Evolutionary conservation across 2,329 filamentous ascomycete genomes (phyloP), one percentile per base, ranked within the genome.

Genomic region (Microdochium nivale): DNA sequence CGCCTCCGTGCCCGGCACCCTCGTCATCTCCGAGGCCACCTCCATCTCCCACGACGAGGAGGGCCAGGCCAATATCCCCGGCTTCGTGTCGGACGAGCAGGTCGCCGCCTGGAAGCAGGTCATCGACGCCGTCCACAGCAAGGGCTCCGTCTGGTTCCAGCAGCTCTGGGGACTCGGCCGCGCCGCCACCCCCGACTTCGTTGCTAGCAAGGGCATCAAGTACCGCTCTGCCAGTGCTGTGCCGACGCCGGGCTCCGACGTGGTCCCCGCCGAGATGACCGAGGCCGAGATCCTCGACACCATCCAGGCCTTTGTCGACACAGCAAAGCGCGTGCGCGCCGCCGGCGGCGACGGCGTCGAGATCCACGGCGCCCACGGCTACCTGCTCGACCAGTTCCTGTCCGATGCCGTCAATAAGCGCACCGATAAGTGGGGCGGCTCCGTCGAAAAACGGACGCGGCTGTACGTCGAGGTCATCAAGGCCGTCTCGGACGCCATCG

Each of bases 281-380:
- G 67, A 77, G 13, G 67, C 75, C 0, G 85, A 90, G 25, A 90
- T 91, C 49, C 69, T 81, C 48, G 65, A 74, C 1, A 72, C 83
- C 54, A 82, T 85, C 56, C 61, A 66, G 0, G 79, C 79, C 0
- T 89, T 77, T 63, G 77, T 73, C 0, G 71, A 68, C 0, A 77
- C 78, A 0, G 67, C 76, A 0, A 71, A 73, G 56, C 73, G 80
- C 10, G 78, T 86, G 0, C 65, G 88, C 0, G 70, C 72, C 49
- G 81, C 80, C 0, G 87, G 87, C 0, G 85, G 86, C 30, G 87
- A 92, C 58, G 83, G 81, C 0, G 79, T 91, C 2, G 77, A 72
- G 52, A 50, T 63, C 25, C 62, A 68, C 49, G 65, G 61, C 3
- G 71, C 72, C 13, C 75, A 76, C 48, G 73, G 74, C 3, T 80